Evolutionary conservation across 176 grass and related monocot genomes (phyloP).

Genomic region (Elaeis guineensis): DNA sequence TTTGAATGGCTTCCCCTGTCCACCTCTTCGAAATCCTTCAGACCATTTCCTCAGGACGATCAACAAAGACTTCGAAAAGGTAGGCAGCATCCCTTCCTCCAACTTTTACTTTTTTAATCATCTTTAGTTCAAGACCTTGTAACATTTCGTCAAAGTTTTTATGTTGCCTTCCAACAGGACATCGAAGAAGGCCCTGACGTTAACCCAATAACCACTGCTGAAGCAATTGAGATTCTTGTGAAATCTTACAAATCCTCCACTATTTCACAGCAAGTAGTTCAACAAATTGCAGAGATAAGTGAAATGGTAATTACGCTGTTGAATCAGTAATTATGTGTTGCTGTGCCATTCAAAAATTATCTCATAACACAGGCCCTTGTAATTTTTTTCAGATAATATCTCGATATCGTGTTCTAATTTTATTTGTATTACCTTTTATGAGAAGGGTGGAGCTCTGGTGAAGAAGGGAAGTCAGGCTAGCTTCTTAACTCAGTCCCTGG

Average conservation of each 20-base stretch:
- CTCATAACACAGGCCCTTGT: no score
- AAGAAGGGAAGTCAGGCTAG: conserved; percentile 54
- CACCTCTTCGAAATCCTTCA: conserved; percentile 76
- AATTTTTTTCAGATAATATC: no score
- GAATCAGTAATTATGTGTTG: no score
- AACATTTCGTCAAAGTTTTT: no score
- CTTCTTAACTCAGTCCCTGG: conserved; percentile 52
- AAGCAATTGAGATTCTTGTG: conserved; percentile 47
- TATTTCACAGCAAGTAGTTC: conserved; percentile 36
- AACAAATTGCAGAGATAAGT: conserved; percentile 43
- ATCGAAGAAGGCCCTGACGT: conserved; percentile 26
- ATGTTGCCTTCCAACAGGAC: conserved; percentile 17
- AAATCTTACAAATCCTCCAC: conserved; percentile 51
- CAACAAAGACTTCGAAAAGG: conserved; percentile 91
- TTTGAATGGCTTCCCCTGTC: conserved; percentile 63
- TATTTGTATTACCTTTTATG: background rate
- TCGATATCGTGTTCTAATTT: no score
- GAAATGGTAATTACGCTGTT: conserved; percentile 19
- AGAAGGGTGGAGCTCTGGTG: conserved; percentile 46
- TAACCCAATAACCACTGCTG: conserved; percentile 22
- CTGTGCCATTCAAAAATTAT: no score
- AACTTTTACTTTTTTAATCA: no score
- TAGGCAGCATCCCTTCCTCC: conserved; percentile 1
- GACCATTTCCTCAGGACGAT: conserved; percentile 87
- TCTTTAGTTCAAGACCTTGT: no score